phyloP scores from a whole-genome alignment of 129 eudicot genomes.

The Logfia minima region DNA sequence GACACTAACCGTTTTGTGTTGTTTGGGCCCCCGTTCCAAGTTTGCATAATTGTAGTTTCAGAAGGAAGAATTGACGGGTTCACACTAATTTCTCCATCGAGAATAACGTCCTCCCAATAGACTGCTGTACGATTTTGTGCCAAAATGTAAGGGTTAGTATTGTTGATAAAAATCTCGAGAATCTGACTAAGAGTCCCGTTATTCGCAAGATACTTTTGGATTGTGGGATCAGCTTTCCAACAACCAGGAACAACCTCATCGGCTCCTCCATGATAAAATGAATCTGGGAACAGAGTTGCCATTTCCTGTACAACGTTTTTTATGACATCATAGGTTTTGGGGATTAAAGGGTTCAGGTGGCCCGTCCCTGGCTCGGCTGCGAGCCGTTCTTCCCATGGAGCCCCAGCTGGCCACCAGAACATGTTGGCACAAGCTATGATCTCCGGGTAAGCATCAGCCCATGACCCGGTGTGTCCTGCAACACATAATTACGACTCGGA shows the following conservation, averaged over 20 bases:
- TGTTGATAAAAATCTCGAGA: conserved; percentile 62
- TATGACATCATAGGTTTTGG: conserved; percentile 74
- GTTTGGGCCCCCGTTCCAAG: conserved; percentile 77
- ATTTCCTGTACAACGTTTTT: conserved; percentile 58
- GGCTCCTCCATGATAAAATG: conserved; percentile 76
- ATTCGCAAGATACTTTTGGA: conserved; percentile 46
- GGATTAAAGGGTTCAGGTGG: conserved; percentile 79
- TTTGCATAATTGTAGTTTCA: conserved; percentile 64
- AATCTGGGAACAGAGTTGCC: conserved; percentile 63
- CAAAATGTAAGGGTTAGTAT: conserved; percentile 58
- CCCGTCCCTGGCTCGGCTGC: conserved; percentile 98
- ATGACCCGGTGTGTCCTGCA: conserved; percentile 91
- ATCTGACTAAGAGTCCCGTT: conserved; percentile 68
- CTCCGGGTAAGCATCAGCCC: conserved; percentile 90
- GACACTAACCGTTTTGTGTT: conserved; percentile 73
- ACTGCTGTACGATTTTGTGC: conserved; percentile 66
- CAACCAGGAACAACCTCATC: conserved; percentile 81
- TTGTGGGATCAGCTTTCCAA: conserved; percentile 73
- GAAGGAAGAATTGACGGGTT: conserved; percentile 49
- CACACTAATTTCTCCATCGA: conserved; percentile 52
- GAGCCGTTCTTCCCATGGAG: conserved; percentile 58
- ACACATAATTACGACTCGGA: background rate
- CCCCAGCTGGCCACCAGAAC: conserved; percentile 88
- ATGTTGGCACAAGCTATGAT: conserved; percentile 73
- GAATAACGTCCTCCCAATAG: conserved; percentile 87